Conservation (phyloP, 2,329 filamentous ascomycete species). For the Pseudogymnoascus sp. region DNA sequence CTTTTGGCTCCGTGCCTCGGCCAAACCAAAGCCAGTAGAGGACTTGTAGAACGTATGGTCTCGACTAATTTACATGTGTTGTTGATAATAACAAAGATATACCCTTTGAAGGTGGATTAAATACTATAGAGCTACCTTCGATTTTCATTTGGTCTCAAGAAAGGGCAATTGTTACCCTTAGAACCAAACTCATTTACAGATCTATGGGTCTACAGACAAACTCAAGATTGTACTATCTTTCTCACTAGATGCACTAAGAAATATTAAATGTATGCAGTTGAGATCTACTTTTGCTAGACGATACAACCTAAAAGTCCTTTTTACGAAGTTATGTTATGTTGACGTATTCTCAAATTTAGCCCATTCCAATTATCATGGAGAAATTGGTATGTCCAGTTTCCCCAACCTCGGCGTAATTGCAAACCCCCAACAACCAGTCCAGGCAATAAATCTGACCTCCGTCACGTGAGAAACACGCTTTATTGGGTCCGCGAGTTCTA, state of each 20-base stretch:
- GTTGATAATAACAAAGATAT: background rate
- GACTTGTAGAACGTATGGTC: background rate
- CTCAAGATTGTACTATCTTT: background rate
- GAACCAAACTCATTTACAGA: background rate
- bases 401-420: background rate
- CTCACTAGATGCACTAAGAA: background rate
- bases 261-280: background rate
- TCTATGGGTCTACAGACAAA: background rate
- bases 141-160: background rate
- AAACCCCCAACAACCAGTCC: background rate
- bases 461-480: background rate
- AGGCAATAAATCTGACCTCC: background rate
- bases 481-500: background rate
- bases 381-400: background rate
- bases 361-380: background rate
- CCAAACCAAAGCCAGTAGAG: background rate
- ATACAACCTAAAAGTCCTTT: background rate
- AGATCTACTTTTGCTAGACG: background rate
- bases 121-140: background rate
- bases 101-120: background rate
- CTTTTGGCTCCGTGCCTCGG: background rate
- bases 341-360: background rate
- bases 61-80: background rate
- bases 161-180: background rate
- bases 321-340: background rate